Percentiles rank a stretch among this genome's conserved stretches.
These are phyloP conservation scores for Ambrosia hybrid DNA, from an alignment of 140 eudicot species.

Conservation along the genomic window DNA sequence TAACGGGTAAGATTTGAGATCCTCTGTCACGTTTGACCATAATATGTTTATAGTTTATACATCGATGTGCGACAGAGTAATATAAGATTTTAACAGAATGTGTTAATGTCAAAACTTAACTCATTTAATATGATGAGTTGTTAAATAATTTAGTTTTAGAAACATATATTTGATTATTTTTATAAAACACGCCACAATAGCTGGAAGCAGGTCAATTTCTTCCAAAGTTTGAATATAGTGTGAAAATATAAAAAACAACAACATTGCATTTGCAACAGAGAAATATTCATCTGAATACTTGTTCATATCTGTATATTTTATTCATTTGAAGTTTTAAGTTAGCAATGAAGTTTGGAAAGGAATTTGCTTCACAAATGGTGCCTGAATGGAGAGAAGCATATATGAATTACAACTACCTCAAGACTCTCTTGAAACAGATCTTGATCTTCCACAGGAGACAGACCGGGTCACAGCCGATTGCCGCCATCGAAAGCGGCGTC, in stretches of 20 bases:
- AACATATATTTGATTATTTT: slow-evolving; percentile 1
- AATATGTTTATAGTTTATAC: not conserved
- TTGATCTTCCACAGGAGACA: slow-evolving; percentile 29
- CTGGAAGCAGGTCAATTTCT: slow-evolving; percentile 9
- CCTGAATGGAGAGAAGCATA: slow-evolving; percentile 90
- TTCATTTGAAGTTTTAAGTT: not conserved
- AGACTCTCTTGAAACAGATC: slow-evolving; percentile 49
- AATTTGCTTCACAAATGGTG: slow-evolving; percentile 63
- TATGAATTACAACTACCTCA: slow-evolving; percentile 68
- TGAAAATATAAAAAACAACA: too few relatives aligned
- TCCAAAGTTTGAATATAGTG: slow-evolving; percentile 1
- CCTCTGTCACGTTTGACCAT: slow-evolving; percentile 2
- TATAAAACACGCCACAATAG: slow-evolving; percentile 19
- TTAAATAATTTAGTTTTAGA: too few relatives aligned
- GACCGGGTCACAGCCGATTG: not conserved
- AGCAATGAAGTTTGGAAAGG: slow-evolving; percentile 72
- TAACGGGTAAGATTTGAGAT: not conserved
- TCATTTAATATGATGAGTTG: not conserved
- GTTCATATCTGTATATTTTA: too few relatives aligned
- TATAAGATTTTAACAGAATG: too few relatives aligned
- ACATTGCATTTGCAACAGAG: too few relatives aligned
- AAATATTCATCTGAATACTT: too few relatives aligned
- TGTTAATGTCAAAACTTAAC: too few relatives aligned
- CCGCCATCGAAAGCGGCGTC: slow-evolving; percentile 14
- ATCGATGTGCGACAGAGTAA: too few relatives aligned